Evolutionary conservation across 768 basidiomycete species (phyloP), one percentile per base, ranked within the genome.

Genomic region (Mycena alexandri): DNA sequence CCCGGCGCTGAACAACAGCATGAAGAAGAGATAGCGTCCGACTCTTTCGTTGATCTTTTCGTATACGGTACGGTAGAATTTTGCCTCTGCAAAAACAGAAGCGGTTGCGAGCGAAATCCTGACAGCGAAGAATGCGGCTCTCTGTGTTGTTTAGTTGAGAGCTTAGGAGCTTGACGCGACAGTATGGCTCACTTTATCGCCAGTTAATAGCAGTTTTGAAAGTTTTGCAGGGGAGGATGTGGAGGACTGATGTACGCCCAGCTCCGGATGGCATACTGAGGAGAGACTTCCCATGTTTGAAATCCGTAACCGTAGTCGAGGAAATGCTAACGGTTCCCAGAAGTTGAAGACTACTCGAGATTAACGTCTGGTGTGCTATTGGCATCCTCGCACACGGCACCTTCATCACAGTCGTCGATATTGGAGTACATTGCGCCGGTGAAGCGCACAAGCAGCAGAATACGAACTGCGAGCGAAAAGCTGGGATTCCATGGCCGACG

Each of bases 221-320:
- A 94, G 62, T 67, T 84, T 88, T 42, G 89, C 85, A 8, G 90
- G 90, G n/a, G 0, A 90, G 77, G n/a, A 90, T 74, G 75, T 98
- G 95, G 17, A 98, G 75, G 43, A 95, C 75, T n/a, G 63, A 98
- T 88, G 79, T 99, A 99, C 13, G 95, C 89, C 95, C 96, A 99
- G 70, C 95, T 96, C 70, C 98, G 85, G 70, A 99, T 90, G n/a
- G 96, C 90, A 75, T 91, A 98, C 58, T 85, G 81, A 13, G 98
- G 96, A 11, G 96, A 93, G 7, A 94, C 88, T 76, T 99, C 98
- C 98, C 98, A 99, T 0, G 98, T 99, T 79, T 99, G 97, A 78
- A 99, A 98, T 10, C 93, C 98, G 67, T 90, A 84, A 25, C 94
- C 95, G 63, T 89, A 82, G 65, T 91, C 88, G 63, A 98, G 84